Base-by-base conservation (phyloP, 2,329 filamentous ascomycete species). In the Corinectria fuckeliana region DNA sequence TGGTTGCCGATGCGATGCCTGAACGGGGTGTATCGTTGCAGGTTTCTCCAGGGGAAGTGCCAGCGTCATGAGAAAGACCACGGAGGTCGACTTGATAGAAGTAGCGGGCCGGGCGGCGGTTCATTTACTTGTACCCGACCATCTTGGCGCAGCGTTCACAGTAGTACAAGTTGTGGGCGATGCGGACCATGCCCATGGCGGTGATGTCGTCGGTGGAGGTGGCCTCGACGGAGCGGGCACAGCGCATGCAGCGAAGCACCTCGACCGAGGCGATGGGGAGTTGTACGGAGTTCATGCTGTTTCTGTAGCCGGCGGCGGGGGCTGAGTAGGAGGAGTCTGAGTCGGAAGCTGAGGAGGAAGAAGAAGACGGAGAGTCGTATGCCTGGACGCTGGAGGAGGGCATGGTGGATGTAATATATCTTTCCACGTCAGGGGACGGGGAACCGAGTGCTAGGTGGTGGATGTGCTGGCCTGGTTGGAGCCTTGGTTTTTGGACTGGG, bases 141-240 rank as follows among this genome's bases (percentile, higher is more conserved):
- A 86, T 84, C 71, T 82, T 84, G 60, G 87, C 87, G 71, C 87
- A 89, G 32, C 85, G 81, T 59, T 83, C 80, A 76, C 87, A 89
- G 75, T 89, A 89, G 77, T 88, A 88, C 61, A 88, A 82, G 73
- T 87, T 87, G 73, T 85, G 83, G 2, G 85, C 85, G 62, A 89
- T 86, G 69, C 83, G 81, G 13, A 89, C 82, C 86, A 89, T 89
- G 62, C 86, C 86, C 58, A 78, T 83, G 41, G 83, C 78, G 64
- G 76, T 78, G 49, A 82, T 78, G 73, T 88, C 85, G 72, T 88
- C 85, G 28, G 84, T 86, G 8, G 83, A 82, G 7, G 85, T 87
- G 25, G 83, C 81, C 77, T 89, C 86, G 54, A 85, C 85, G 54
- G 82, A 80, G 58, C 82, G 82, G 39, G 84, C 82, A 71, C 85